These are phyloP conservation scores for Helicostylum pulchrum DNA, from an alignment of 192 early-diverging fungal species.

Conservation along the genomic window DNA sequence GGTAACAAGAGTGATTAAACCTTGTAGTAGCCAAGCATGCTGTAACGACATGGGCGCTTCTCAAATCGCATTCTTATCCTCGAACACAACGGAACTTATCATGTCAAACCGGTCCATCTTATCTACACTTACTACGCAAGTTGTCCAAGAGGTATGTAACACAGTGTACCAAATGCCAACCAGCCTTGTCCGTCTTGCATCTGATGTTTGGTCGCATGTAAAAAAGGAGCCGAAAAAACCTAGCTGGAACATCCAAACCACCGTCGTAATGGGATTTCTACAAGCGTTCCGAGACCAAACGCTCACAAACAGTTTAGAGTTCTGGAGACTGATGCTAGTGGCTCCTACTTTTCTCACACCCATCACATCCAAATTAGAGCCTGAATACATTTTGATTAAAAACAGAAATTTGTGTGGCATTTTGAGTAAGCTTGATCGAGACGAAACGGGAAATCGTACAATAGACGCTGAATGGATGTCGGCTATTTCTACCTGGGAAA, in stretches of 20 bases:
- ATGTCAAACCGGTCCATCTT: neutral
- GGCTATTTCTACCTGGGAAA: conserved; percentile 9
- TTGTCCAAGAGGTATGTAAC: conserved; percentile 10
- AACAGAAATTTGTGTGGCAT: conserved; percentile 17
- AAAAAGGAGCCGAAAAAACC: conserved; percentile 23
- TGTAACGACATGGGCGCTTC: neutral
- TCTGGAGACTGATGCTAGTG: conserved; percentile 24
- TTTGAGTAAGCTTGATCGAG: conserved; percentile 16
- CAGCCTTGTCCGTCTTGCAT: neutral
- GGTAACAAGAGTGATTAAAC: neutral
- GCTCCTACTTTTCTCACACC: conserved; percentile 23
- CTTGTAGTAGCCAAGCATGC: conserved; percentile 7
- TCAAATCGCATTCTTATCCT: too few species aligned
- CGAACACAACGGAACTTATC: too few species aligned
- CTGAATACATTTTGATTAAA: conserved; percentile 1
- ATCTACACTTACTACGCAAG: neutral
- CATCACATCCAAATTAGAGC: conserved; percentile 11
- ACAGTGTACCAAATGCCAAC: conserved; percentile 6
- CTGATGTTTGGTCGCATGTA: conserved; percentile 18
- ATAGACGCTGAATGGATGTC: conserved; percentile 26
- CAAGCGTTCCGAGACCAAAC: conserved; percentile 23
- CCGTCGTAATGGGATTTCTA: conserved; percentile 10
- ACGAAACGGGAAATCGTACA: conserved; percentile 8
- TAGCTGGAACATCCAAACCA: conserved; percentile 29
- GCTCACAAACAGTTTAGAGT: conserved; percentile 12